Conservation (phyloP, 2,329 filamentous ascomycete species). For the Cadophora luteo-olivacea region DNA sequence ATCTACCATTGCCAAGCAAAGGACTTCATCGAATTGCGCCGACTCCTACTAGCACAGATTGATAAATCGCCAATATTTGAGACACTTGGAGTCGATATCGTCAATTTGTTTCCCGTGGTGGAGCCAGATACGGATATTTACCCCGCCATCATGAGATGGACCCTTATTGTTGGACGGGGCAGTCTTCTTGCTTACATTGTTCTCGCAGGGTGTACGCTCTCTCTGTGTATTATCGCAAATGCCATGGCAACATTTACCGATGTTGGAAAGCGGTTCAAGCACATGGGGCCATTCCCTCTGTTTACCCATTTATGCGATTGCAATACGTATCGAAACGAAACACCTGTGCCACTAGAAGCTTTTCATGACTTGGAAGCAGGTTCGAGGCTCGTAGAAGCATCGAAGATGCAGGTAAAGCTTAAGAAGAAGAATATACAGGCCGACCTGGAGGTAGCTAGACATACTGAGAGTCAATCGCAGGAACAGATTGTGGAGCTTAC, state of each 20-base stretch:
- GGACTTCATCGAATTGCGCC: conserved; percentile 15
- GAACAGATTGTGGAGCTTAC: background rate
- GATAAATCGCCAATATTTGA: conserved; percentile 11
- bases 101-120: conserved; percentile 12
- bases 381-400: background rate
- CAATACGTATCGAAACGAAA: background rate
- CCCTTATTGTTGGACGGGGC: background rate
- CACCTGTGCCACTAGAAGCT: background rate
- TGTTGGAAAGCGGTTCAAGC: background rate
- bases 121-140: conserved; percentile 19
- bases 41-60: conserved; percentile 2
- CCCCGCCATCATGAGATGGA: conserved; percentile 9
- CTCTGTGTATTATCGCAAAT: background rate
- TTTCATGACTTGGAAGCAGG: conserved; percentile 1
- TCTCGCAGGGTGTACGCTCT: conserved; percentile 2
- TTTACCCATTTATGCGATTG: conserved; percentile 10
- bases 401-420: background rate
- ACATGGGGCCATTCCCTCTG: conserved; percentile 13
- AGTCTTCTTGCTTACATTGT: conserved; percentile 14
- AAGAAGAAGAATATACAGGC: background rate
- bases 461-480: background rate
- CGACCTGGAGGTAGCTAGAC: background rate
- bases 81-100: conserved; percentile 4
- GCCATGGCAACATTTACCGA: background rate
- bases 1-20: conserved; percentile 20